Conservation (phyloP, 768 basidiomycete species). For the Termitomyces eurrhizus region DNA sequence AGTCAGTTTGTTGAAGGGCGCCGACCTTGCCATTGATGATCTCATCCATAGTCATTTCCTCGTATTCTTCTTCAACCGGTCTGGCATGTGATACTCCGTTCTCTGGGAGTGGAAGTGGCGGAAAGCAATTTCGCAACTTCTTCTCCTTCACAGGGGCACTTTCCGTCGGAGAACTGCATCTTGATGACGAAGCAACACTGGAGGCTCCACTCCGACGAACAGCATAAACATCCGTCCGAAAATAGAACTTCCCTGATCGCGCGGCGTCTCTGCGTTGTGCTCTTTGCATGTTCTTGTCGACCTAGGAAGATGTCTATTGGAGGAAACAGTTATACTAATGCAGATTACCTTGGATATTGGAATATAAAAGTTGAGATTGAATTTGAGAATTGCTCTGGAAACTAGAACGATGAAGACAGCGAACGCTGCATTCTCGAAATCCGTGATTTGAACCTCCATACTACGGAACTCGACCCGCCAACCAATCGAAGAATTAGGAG, state of each 20-base stretch:
- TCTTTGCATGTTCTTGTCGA: slow-evolving; percentile 93
- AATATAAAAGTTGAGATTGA: slow-evolving; percentile 91
- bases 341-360: slow-evolving; percentile 86
- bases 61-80: slow-evolving; percentile 78
- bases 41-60: slow-evolving; percentile 88
- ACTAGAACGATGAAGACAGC: slow-evolving; percentile 92
- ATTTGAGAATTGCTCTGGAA: slow-evolving; percentile 88
- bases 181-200: slow-evolving; percentile 45
- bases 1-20: slow-evolving; percentile 1
- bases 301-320: slow-evolving; percentile 42
- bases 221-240: slow-evolving; percentile 83
- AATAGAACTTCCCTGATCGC: slow-evolving; percentile 74
- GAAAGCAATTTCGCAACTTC: slow-evolving; percentile 71
- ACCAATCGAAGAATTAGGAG: slow-evolving; percentile 86
- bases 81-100: slow-evolving; percentile 33
- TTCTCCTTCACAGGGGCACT: slow-evolving; percentile 45
- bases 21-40: slow-evolving; percentile 91
- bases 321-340: not conserved
- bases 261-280: slow-evolving; percentile 86
- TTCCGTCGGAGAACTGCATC: slow-evolving; percentile 33
- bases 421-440: slow-evolving; percentile 98
- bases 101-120: slow-evolving; percentile 49
- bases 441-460: slow-evolving; percentile 99
- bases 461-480: slow-evolving; percentile 99
- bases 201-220: slow-evolving; percentile 39